Base-by-base conservation (phyloP, 768 basidiomycete genomes). In the Amanita thiersii region DNA sequence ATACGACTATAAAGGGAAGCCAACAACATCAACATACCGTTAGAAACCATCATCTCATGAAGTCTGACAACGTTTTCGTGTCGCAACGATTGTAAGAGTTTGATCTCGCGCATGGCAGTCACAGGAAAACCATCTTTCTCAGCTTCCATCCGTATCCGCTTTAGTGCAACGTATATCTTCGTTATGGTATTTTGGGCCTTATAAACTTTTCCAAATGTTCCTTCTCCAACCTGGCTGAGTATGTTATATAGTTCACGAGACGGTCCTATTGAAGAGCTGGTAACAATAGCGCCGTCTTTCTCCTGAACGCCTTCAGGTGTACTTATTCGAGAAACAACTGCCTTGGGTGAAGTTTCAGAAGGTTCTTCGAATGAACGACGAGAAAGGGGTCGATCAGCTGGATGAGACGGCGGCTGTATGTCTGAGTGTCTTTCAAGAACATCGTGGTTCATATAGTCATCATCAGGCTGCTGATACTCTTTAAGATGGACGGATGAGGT, bases 51-150 rank as follows among this genome's bases (percentile, higher is more conserved):
- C 92, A 99, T 99, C 63, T 99, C 96, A 50, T 86, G 80, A 26
- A 99, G 65, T 37, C 73, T 73, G 31, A 99, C 79, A 31, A 99
- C 77, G 54, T 99, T 99, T 28, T 73, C 72, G 59, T 99, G 94
- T 45, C 79, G 72, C 37, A 99, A 62, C 4, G 83, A 87, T 56
- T 99, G 96, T 23, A 99, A 64, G 29, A 99, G 76, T 56, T 98
- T 99, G 63, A 99, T 97, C 64, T 99, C 96, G 37, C 96, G 77
- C 85, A 98, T 94, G 1, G 96, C 92, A 20, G 96, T 99, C 5
- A 99, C 90, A 10, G 96, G 96, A 60, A 99, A 99, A 0, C 96
- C 96, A 56, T 99, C 96, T 53, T 77, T 80, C 63, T 99, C 96
- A 4, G 86, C 75, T 59, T 99, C 96, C 93, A 99, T 96, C 31